Evolutionary conservation across 306 rosid genomes (phyloP).

Genomic region (Cucurbita pepo): DNA sequence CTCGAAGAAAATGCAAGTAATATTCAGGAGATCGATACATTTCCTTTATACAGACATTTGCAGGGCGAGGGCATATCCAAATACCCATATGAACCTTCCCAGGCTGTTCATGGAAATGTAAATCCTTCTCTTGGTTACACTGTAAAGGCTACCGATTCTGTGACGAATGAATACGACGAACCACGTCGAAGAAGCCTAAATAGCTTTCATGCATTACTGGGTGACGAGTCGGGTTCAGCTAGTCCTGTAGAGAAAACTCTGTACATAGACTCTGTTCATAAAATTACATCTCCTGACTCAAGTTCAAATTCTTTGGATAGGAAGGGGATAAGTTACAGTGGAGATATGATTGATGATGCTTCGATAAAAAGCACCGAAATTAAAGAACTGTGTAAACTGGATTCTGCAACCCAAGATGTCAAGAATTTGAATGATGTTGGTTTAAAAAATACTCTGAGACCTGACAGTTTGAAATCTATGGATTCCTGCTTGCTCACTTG

Average conservation of each 20-base stretch:
- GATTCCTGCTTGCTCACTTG: conserved; percentile 18
- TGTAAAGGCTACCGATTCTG: conserved; percentile 21
- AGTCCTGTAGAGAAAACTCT: conserved; percentile 71
- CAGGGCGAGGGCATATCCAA: background rate
- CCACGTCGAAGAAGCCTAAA: conserved; percentile 20
- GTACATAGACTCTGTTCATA: conserved; percentile 45
- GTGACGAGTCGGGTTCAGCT: conserved; percentile 17
- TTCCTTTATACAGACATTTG: background rate
- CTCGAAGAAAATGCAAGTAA: conserved; percentile 6
- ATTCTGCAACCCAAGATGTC: conserved; percentile 29
- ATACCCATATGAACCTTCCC: conserved; percentile 18
- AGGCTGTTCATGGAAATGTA: conserved; percentile 13
- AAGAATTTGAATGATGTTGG: conserved; percentile 8
- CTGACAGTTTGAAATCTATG: conserved; percentile 19
- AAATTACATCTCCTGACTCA: conserved; percentile 21
- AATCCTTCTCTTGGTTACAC: conserved; percentile 15
- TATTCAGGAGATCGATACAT: background rate
- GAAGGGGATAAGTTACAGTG: conserved; percentile 14
- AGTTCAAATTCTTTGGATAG: conserved; percentile 29
- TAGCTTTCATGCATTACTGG: conserved; percentile 17
- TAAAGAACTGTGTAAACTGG: conserved; percentile 10
- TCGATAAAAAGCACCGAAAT: conserved; percentile 15
- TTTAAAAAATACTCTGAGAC: conserved; percentile 14
- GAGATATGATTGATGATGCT: conserved; percentile 14
- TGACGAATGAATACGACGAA: conserved; percentile 17